phyloP scores from a whole-genome alignment of 106 monocot genomes.

The Dioscorea alata region DNA sequence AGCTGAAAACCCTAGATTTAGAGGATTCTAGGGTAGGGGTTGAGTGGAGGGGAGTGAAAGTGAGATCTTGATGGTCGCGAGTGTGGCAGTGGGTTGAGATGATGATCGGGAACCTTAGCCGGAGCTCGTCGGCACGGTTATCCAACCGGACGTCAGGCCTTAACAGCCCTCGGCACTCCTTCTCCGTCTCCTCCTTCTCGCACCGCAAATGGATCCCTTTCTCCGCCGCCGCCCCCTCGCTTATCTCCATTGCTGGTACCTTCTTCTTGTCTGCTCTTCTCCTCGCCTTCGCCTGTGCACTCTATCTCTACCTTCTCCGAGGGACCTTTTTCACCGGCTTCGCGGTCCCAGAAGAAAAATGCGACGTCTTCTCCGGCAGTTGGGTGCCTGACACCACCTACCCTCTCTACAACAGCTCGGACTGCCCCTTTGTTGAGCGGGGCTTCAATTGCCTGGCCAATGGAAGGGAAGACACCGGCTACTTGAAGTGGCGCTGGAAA shows the following conservation, averaged over 20 bases:
- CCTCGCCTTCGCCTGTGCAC: background rate
- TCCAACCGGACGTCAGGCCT: background rate
- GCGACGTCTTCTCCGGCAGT: conserved; percentile 28
- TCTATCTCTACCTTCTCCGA: conserved; percentile 3
- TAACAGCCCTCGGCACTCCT: conserved; percentile 8
- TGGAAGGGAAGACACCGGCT: conserved; percentile 70
- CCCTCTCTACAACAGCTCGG: conserved; percentile 84
- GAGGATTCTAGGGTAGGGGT: background rate
- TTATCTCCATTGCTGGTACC: background rate
- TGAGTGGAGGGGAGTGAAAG: background rate
- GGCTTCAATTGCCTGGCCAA: conserved; percentile 97
- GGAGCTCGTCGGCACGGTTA: conserved; percentile 5
- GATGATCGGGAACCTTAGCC: conserved; percentile 7
- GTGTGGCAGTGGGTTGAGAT: conserved; percentile 1
- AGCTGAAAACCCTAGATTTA: background rate
- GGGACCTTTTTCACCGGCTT: no score
- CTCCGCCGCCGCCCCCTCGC: background rate
- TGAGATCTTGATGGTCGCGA: background rate
- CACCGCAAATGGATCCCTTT: conserved; percentile 1
- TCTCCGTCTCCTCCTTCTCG: background rate
- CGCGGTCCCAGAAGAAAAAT: background rate
- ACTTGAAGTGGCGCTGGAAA: conserved; percentile 92
- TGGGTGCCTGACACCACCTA: conserved; percentile 62
- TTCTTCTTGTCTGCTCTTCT: conserved; percentile 1
- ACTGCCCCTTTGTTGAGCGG: conserved; percentile 77